phyloP scores from a whole-genome alignment of 2,329 filamentous ascomycete genomes.

The Alternaria viburni region DNA sequence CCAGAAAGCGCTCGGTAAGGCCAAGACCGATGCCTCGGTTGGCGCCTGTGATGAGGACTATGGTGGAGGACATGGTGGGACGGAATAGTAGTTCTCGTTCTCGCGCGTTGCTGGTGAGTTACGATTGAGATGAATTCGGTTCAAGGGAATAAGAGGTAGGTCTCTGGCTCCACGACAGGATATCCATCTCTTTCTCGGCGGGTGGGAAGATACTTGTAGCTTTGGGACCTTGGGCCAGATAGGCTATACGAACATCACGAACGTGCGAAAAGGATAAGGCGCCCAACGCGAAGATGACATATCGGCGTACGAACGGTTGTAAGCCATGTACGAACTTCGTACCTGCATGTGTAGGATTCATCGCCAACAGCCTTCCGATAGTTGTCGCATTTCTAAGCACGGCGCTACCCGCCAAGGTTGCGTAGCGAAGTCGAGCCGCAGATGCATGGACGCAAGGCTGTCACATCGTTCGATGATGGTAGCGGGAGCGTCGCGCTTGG shows the following conservation, averaged over 20 bases:
- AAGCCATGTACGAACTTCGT: background rate
- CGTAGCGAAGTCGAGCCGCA: background rate
- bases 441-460: background rate
- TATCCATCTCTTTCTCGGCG: background rate
- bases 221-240: background rate
- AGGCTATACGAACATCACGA: background rate
- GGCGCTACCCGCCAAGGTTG: background rate
- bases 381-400: background rate
- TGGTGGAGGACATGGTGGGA: background rate
- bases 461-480: background rate
- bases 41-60: background rate
- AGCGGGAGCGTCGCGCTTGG: background rate
- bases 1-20: background rate
- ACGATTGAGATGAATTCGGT: background rate
- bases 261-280: background rate
- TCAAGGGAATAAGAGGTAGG: background rate
- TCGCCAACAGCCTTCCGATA: background rate
- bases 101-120: background rate
- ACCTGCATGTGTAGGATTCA: slow-evolving; percentile 31
- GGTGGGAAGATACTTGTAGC: background rate
- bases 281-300: background rate
- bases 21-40: slow-evolving; percentile 1
- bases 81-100: background rate
- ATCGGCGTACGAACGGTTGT: background rate
- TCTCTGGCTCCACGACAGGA: background rate